Base-by-base conservation (phyloP, 805 yeast species). In the Kodamaea kaohsiungensis region DNA sequence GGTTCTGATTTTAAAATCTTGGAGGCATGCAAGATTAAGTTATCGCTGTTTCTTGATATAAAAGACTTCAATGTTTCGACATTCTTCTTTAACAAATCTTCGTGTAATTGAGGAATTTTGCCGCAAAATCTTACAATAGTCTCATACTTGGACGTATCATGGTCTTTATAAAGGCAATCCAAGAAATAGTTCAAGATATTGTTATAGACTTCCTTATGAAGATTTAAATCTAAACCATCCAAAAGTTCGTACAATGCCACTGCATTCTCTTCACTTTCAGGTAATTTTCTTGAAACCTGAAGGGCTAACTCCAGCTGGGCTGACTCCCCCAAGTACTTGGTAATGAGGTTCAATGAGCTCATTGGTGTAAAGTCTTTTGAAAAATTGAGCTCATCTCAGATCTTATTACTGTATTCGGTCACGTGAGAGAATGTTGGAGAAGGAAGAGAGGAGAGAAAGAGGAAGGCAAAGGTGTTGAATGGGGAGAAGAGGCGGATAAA, bases 181-280 rank as follows among this genome's bases (percentile, higher is more conserved):
- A 16, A 17, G 33, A 50, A 50, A 43, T 51, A 53, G 33, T 35
- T 25, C 48, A 48, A 42, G 25, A 59, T 47, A 38, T 54, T 51
- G 47, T 18, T 6, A 48, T 52, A 48, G 27, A 56, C 27, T 30
- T 50, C 53, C 30, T 12, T 22, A 35, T 50, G 19, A 2, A 43
- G 15, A 10, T 48, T 15, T 40, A 53, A 52, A 43, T 65, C 64
- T 16, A 66, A 58, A 7, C 57, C 65, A 13, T 63, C 65, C 15
- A 69, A 50, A 8, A 71, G 55, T 25, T 71, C 75, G 56, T 64
- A 62, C 38, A 72, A 61, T 12, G 64, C 61, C 4, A 43, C 51
- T 3, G 65, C 50, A 42, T 61, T 60, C 2, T 61, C 67, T 3
- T 58, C 53, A 17, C 56, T 48, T 17, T 53, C 54, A 2, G 47